These are phyloP conservation scores for Paxillus rubicundulus DNA, from an alignment of 768 basidiomycete genomes.

Conservation along the genomic window DNA sequence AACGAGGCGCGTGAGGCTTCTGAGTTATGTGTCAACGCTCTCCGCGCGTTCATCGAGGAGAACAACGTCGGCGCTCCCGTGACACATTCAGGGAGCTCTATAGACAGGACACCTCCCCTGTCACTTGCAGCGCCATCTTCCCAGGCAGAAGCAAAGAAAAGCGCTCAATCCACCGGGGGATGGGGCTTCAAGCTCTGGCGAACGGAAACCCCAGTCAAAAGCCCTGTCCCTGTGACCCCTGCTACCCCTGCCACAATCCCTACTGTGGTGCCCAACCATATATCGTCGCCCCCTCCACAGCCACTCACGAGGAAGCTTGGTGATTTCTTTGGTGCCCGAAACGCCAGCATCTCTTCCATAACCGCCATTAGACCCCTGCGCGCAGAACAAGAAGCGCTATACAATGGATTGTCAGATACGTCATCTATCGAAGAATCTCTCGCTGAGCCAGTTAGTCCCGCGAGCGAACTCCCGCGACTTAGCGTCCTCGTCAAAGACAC, in stretches of 20 bases:
- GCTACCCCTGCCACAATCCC: conserved; percentile 25
- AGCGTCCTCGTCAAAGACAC: conserved; percentile 32
- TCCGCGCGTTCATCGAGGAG: conserved; percentile 80
- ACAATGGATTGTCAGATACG: conserved; percentile 32
- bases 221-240: conserved; percentile 25
- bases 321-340: conserved; percentile 63
- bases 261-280: conserved; percentile 17
- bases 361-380: conserved; percentile 24
- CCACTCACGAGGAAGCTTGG: conserved; percentile 67
- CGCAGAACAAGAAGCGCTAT: conserved; percentile 25
- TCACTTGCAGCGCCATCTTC: conserved; percentile 13
- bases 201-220: conserved; percentile 35
- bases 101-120: conserved; percentile 4
- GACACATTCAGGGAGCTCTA: conserved; percentile 13
- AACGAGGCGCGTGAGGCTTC: conserved; percentile 86
- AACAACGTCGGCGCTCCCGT: conserved; percentile 54
- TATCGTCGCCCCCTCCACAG: conserved; percentile 32
- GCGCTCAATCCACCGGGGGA: conserved; percentile 34
- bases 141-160: conserved; percentile 34
- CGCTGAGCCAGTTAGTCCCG: conserved; percentile 33
- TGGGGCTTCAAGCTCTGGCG: conserved; percentile 78
- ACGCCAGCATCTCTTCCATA: conserved; percentile 48
- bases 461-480: conserved; percentile 24
- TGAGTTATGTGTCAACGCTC: conserved; percentile 76
- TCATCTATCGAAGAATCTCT: conserved; percentile 38